These are phyloP conservation scores for Pichia gijzeniarum DNA, from an alignment of 805 yeast species.

Conservation along the genomic window DNA sequence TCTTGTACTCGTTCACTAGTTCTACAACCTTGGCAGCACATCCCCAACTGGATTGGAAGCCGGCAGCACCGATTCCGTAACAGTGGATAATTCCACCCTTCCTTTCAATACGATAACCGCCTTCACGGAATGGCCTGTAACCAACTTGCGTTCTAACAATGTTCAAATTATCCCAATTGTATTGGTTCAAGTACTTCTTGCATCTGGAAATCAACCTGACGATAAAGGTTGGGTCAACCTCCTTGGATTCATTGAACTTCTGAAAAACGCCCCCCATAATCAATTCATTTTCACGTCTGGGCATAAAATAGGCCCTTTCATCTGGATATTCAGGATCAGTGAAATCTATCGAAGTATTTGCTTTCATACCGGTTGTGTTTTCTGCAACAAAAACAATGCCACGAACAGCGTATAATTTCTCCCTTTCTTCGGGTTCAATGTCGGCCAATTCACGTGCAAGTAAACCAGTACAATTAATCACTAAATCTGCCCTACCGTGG, in stretches of 20 bases:
- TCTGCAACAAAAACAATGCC: slow-evolving; percentile 36
- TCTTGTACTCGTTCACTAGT: not conserved
- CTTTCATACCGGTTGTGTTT: too few relatives aligned
- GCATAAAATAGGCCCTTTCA: slow-evolving; percentile 54
- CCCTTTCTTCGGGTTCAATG: slow-evolving; percentile 25
- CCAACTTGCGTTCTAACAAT: slow-evolving; percentile 51
- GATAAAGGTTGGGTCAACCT: too few relatives aligned
- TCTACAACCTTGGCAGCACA: slow-evolving; percentile 43
- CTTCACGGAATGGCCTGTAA: slow-evolving; percentile 56
- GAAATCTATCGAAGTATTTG: too few relatives aligned
- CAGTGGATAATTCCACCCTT: slow-evolving; percentile 48
- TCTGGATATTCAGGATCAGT: slow-evolving; percentile 28
- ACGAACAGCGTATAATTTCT: slow-evolving; percentile 41
- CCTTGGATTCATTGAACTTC: slow-evolving; percentile 13
- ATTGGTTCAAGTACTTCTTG: too few relatives aligned
- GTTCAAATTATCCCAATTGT: too few relatives aligned
- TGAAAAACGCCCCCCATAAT: slow-evolving; percentile 50
- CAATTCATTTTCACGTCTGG: slow-evolving; percentile 63
- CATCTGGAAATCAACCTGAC: too few relatives aligned
- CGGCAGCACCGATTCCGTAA: slow-evolving; percentile 41
- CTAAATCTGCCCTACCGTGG: slow-evolving; percentile 38
- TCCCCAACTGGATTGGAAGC: slow-evolving; percentile 53
- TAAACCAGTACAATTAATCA: slow-evolving; percentile 55
- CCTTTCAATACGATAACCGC: slow-evolving; percentile 49
- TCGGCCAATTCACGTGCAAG: slow-evolving; percentile 38